Evolutionary conservation across 2,329 filamentous ascomycete genomes (phyloP).

Genomic region (Epichloe elymi): DNA sequence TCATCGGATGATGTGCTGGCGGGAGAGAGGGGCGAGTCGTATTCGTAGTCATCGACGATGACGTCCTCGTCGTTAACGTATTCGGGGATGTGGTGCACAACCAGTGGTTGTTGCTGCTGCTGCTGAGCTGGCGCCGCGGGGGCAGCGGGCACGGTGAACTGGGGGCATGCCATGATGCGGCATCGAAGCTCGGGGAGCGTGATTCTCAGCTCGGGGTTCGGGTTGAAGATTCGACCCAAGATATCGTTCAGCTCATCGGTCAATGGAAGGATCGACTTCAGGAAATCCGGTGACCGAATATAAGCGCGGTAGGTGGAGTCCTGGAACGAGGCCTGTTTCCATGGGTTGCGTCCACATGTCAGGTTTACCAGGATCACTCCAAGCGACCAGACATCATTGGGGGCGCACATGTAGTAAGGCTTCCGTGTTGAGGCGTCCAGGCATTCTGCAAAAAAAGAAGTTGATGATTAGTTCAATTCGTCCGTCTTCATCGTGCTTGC

Average conservation of each 20-base stretch:
- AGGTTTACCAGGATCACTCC: constrained; percentile 96
- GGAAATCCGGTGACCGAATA: constrained; percentile 70
- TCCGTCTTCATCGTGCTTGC: background rate
- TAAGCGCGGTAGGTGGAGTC: constrained; percentile 93
- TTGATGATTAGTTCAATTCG: constrained; percentile 8
- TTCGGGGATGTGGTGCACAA: constrained; percentile 27
- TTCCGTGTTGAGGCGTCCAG: constrained; percentile 62
- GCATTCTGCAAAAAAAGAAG: constrained; percentile 53
- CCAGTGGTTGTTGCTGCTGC: constrained; percentile 23
- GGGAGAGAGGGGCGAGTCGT: constrained; percentile 36
- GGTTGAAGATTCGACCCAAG: constrained; percentile 74
- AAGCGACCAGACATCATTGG: constrained; percentile 97
- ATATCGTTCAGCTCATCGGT: constrained; percentile 84
- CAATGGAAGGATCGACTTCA: constrained; percentile 84
- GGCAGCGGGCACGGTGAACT: constrained; percentile 47
- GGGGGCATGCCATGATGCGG: constrained; percentile 62
- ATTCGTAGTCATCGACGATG: constrained; percentile 29
- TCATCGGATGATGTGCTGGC: constrained; percentile 38
- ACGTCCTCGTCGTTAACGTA: constrained; percentile 37
- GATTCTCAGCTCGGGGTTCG: constrained; percentile 71
- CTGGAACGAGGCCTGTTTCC: constrained; percentile 89
- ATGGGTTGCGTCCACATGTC: constrained; percentile 94
- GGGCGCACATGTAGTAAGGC: constrained; percentile 76
- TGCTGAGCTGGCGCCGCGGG: constrained; percentile 18
- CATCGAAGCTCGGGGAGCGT: constrained; percentile 66